Evolutionary conservation across 805 yeast species (phyloP).

Genomic region (Lipomyces yamanashiensis): DNA sequence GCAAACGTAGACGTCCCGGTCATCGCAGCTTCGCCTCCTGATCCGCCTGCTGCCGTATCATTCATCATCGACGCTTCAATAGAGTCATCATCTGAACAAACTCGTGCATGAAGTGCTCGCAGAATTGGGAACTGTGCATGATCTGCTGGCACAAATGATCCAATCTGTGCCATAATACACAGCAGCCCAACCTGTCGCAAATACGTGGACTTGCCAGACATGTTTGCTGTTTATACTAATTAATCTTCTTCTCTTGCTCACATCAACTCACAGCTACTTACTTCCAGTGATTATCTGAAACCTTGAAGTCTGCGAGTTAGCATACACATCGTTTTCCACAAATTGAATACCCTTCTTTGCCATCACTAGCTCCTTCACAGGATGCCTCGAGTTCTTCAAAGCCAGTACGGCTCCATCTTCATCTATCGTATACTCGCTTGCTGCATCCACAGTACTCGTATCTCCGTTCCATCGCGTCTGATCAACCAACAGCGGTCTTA

Average conservation of each 20-base stretch:
- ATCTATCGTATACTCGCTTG: background rate
- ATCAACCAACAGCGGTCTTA: constrained; percentile 19
- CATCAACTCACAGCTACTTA: background rate
- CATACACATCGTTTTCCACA: constrained; percentile 50
- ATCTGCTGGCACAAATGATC: constrained; percentile 48
- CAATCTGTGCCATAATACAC: constrained; percentile 61
- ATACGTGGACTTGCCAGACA: constrained; percentile 68
- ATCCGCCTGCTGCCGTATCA: constrained; percentile 46
- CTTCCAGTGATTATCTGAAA: constrained; percentile 58
- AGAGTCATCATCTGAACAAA: constrained; percentile 24
- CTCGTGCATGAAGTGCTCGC: constrained; percentile 17
- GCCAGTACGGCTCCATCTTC: constrained; percentile 30
- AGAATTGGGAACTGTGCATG: constrained; percentile 38
- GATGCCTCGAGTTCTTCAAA: constrained; percentile 50
- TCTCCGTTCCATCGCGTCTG: background rate
- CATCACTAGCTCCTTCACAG: constrained; percentile 46
- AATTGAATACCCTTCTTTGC: constrained; percentile 38
- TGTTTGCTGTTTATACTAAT: background rate
- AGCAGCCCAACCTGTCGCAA: constrained; percentile 57
- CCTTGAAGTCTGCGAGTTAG: constrained; percentile 47
- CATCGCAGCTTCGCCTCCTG: constrained; percentile 44
- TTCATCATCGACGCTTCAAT: background rate
- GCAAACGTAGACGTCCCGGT: constrained; percentile 51
- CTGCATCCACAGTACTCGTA: background rate
- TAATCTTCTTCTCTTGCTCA: background rate